A percentile compares a stretch with the other conserved stretches of the same genome.
Conservation (phyloP, 2,329 filamentous ascomycete species). For the Monosporascus sp. region DNA sequence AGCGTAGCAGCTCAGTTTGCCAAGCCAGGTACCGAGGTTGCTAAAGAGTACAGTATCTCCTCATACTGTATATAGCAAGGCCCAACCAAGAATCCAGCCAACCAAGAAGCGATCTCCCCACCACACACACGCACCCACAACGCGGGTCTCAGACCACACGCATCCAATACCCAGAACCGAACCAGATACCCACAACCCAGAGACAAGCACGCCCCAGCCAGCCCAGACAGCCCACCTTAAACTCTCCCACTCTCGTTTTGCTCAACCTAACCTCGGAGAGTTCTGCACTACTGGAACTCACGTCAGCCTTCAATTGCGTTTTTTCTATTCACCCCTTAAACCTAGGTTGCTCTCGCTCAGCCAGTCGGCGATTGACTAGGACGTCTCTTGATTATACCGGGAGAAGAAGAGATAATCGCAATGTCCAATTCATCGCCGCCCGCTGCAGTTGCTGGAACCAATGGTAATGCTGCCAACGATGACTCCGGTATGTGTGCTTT, state of each 20-base stretch:
- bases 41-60: no score
- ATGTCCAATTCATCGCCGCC: conserved; percentile 28
- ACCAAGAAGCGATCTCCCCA: neutral
- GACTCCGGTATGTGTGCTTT: conserved; percentile 22
- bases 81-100: neutral
- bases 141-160: no score
- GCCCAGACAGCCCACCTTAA: neutral
- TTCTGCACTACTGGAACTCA: neutral
- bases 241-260: neutral
- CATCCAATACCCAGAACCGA: no score
- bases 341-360: neutral
- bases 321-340: neutral
- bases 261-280: neutral
- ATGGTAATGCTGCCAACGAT: conserved; percentile 20
- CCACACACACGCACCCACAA: neutral
- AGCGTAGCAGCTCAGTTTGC: no score
- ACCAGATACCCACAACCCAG: no score
- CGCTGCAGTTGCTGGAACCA: conserved; percentile 21
- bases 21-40: no score
- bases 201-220: neutral
- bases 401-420: conserved; percentile 8
- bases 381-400: neutral
- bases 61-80: no score
- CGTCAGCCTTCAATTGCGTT: neutral
- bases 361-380: conserved; percentile 8